Percentiles rank a stretch among this genome's conserved stretches.
phyloP scores from a whole-genome alignment of 495 filamentous ascomycete genomes.

The Talaromyces adpressus region DNA sequence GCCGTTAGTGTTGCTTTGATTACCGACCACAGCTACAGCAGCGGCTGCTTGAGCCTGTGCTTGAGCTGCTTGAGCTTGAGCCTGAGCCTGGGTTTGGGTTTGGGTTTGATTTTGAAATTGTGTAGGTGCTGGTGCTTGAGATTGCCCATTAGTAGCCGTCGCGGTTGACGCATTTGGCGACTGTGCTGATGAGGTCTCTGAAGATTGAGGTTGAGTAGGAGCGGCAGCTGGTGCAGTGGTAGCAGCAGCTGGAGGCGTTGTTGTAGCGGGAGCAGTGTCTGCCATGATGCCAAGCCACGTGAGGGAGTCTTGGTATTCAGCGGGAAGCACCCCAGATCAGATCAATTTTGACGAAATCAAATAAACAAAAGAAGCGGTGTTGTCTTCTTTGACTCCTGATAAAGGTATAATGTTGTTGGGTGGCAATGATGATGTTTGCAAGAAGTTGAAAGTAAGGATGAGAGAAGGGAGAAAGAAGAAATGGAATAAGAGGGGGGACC shows the following conservation, averaged over 20 bases:
- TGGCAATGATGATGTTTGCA: not conserved
- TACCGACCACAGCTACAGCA: slow-evolving; percentile 35
- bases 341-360: not conserved
- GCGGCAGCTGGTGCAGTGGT: slow-evolving; percentile 24
- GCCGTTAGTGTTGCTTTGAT: slow-evolving; percentile 23
- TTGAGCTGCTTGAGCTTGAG: slow-evolving; percentile 15
- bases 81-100: slow-evolving; percentile 14
- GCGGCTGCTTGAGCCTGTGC: slow-evolving; percentile 18
- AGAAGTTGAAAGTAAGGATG: slow-evolving; percentile 1
- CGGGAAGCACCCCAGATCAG: slow-evolving; percentile 3
- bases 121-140: not conserved
- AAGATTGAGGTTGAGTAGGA: not conserved
- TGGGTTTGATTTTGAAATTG: slow-evolving; percentile 2
- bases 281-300: slow-evolving; percentile 8
- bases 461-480: slow-evolving; percentile 3
- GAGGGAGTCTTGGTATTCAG: slow-evolving; percentile 10
- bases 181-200: not conserved
- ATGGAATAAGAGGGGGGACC: not conserved
- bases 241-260: slow-evolving; percentile 1
- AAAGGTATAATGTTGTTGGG: not conserved
- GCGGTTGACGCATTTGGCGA: slow-evolving; percentile 1
- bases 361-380: not conserved
- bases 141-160: not conserved
- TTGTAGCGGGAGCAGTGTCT: slow-evolving; percentile 5
- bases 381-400: slow-evolving; percentile 2